Evolutionary conservation across 2,329 filamentous ascomycete species (phyloP), one percentile per base, ranked within the genome.

Genomic region (Aspergillus sp.): DNA sequence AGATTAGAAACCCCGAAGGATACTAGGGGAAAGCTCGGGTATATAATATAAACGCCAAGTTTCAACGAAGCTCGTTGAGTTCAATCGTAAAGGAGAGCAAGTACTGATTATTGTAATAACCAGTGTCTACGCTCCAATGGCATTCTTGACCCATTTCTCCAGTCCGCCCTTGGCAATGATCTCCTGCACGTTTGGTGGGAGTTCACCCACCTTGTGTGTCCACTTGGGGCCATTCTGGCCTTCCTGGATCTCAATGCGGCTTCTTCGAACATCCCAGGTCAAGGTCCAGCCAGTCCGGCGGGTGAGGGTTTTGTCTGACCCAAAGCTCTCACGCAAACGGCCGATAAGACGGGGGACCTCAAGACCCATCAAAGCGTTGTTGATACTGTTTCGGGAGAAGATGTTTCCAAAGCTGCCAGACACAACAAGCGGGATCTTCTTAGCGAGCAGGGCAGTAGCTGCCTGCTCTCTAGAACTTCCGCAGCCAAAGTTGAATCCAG

Each of bases 401-500:
- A 66, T 68, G 43, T 68, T 67, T 7, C 65, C 63, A 40, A 68
- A 66, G 40, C 61, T 65, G 13, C 65, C 65, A 11, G 65, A 55
- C 7, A 68, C 61, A 13, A 67, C 64, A 1, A 68, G 48, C 0
- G 65, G 65, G 28, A 68, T 67, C 43, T 64, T 48, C 51, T 65
- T 63, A 5, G 60, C 63, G 4, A 64, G 51, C n/a, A 64, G 30
- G 0, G 90, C 85, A 0, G 91, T 96, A 0, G 90, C 90, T 5
- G 89, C 89, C 65, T 95, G 88, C 65, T 96, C 90, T 43, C 90
- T 74, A 1, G 83, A 89, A 44, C 75, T 81, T 12, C 90, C 90
- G 53, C 83, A 89, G 38, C 91, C 91, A 60, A 96, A 95, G 72
- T 94, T 95, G 73, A 83, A 93, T 29, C 90, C 90, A 0, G 83